Percentiles rank a stretch among this genome's conserved stretches.
Conservation (phyloP, 805 yeast species). For the Candida coquimbonensis region DNA sequence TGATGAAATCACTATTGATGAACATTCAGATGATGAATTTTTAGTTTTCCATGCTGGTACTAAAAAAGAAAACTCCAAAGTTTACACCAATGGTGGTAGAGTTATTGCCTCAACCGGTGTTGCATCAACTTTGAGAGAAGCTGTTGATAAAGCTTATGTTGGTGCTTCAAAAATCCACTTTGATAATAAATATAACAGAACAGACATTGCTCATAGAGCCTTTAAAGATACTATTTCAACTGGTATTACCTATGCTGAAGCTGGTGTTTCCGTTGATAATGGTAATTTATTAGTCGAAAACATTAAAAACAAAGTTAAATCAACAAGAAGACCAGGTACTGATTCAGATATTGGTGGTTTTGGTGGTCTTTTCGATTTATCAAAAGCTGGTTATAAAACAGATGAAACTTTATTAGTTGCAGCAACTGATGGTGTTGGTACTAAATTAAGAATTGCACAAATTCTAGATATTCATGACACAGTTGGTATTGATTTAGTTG, state of each 20-base stretch:
- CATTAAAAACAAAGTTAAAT: conserved; percentile 83
- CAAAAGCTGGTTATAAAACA: conserved; percentile 75
- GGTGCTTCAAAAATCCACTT: conserved; percentile 78
- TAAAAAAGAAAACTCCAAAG: conserved; percentile 42
- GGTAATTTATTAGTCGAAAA: conserved; percentile 88
- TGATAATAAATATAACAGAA: conserved; percentile 73
- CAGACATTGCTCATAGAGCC: conserved; percentile 94
- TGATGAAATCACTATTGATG: conserved; percentile 63
- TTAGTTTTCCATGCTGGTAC: conserved; percentile 97
- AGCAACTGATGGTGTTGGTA: conserved; percentile 99
- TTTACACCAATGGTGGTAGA: conserved; percentile 91
- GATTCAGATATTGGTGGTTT: conserved; percentile 98
- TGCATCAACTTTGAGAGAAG: conserved; percentile 65
- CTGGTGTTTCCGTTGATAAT: conserved; percentile 96
- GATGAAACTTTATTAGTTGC: conserved; percentile 82
- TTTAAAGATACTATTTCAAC: conserved; percentile 48
- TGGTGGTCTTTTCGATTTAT: conserved; percentile 92
- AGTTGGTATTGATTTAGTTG: conserved; percentile 98
- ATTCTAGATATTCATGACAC: conserved; percentile 82
- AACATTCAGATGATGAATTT: conserved; percentile 38
- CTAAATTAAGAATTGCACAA: conserved; percentile 93
- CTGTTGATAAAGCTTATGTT: conserved; percentile 78
- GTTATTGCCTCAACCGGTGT: conserved; percentile 92
- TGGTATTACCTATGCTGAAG: conserved; percentile 80
- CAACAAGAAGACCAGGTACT: conserved; percentile 93